Conservation (phyloP, 1,139 yeast species). For the Debaryomyces sp. region DNA sequence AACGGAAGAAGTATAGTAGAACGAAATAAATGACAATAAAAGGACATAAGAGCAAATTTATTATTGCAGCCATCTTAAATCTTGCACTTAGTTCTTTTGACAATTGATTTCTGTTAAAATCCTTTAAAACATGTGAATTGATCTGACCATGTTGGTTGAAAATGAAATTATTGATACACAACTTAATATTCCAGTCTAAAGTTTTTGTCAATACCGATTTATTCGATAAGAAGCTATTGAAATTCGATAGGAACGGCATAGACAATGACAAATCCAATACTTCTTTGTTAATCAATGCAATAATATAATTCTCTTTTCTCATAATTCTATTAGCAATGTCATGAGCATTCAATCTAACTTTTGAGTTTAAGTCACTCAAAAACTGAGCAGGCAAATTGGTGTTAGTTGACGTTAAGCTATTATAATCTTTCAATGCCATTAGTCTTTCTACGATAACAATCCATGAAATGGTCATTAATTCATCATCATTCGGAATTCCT, state of each 20-base stretch:
- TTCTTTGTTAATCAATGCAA: constrained; percentile 83
- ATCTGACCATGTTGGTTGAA: constrained; percentile 86
- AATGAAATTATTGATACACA: constrained; percentile 84
- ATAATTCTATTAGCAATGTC: constrained; percentile 93
- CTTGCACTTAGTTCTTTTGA: constrained; percentile 74
- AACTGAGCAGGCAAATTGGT: constrained; percentile 29
- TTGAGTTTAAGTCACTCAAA: constrained; percentile 63
- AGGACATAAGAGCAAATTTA: constrained; percentile 83
- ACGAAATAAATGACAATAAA: constrained; percentile 82
- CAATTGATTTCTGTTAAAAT: constrained; percentile 65
- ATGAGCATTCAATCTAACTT: constrained; percentile 82
- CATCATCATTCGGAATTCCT: constrained; percentile 68
- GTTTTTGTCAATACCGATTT: constrained; percentile 72
- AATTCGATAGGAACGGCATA: constrained; percentile 46
- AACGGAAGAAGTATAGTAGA: constrained; percentile 80
- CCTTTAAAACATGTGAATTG: constrained; percentile 72
- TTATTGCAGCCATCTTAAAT: constrained; percentile 83
- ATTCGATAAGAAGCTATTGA: constrained; percentile 21
- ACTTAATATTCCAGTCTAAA: constrained; percentile 88
- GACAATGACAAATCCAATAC: constrained; percentile 60
- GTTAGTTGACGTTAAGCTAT: constrained; percentile 63
- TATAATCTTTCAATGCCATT: constrained; percentile 75
- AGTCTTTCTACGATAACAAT: constrained; percentile 79
- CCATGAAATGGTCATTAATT: constrained; percentile 93
- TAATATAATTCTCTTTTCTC: constrained; percentile 92